phyloP scores from a whole-genome alignment of 23 red algal species.

The Gracilaria gracilis region DNA sequence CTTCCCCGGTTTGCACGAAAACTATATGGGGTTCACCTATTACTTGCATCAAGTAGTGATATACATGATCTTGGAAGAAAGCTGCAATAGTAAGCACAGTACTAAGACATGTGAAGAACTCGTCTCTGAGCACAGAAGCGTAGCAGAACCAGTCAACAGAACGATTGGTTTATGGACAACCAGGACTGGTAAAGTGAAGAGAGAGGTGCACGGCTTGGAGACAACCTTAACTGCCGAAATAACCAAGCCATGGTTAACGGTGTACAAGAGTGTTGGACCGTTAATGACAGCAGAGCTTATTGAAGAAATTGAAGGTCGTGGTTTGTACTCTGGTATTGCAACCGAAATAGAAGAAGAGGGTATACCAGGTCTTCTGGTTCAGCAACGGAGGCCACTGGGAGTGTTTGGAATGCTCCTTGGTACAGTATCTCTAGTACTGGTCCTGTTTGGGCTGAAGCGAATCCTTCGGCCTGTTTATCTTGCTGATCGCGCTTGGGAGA shows the following conservation, averaged over 20 bases:
- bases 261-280: slow-evolving; percentile 9
- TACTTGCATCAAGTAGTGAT: slow-evolving; percentile 32
- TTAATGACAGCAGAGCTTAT: slow-evolving; percentile 18
- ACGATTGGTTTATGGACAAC: neutral
- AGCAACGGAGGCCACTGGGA: slow-evolving; percentile 4
- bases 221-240: neutral
- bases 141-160: neutral
- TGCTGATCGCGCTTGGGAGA: slow-evolving; percentile 10
- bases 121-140: neutral
- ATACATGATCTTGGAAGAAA: slow-evolving; percentile 15
- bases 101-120: neutral
- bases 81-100: neutral
- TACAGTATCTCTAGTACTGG: neutral
- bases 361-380: neutral
- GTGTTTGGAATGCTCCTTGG: neutral
- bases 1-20: slow-evolving; percentile 4
- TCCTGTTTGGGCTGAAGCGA: neutral
- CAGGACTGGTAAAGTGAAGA: neutral
- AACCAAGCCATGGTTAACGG: slow-evolving; percentile 12
- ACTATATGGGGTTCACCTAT: neutral
- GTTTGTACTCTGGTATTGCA: slow-evolving; percentile 7
- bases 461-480: slow-evolving; percentile 7
- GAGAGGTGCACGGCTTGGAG: neutral
- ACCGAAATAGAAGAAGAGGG: neutral
- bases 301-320: slow-evolving; percentile 11